Percentiles rank a stretch among this genome's conserved stretches.
Evolutionary conservation across 306 rosid species (phyloP).

Genomic region (Glycine tomentella): DNA sequence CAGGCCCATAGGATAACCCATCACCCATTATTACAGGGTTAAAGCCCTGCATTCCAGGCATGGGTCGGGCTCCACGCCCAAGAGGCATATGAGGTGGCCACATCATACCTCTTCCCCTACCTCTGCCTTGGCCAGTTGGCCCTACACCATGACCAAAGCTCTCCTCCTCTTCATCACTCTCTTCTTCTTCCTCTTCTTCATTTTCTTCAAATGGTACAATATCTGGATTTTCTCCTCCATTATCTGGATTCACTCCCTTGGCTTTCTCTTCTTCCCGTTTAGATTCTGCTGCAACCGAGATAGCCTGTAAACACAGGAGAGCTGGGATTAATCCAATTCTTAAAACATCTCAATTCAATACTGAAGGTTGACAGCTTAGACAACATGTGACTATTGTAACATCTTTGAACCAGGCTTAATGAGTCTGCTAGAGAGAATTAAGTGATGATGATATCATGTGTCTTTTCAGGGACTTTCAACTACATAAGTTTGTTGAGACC

Average conservation of each 20-base stretch:
- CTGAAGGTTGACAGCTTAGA: constrained; percentile 1
- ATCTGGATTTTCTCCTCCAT: constrained; percentile 91
- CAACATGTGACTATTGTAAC: neutral
- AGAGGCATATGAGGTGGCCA: constrained; percentile 98
- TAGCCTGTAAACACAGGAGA: constrained; percentile 64
- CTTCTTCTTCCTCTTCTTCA: constrained; percentile 99
- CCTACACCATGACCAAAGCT: constrained; percentile 69
- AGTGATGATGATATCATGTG: neutral
- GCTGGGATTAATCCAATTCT: constrained; percentile 34
- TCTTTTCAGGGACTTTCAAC: neutral
- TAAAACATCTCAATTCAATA: neutral
- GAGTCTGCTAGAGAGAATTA: neutral
- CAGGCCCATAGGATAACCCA: constrained; percentile 88
- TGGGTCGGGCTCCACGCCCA: constrained; percentile 90
- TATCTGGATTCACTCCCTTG: constrained; percentile 94
- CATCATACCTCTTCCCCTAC: constrained; percentile 95
- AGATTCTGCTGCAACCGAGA: constrained; percentile 87
- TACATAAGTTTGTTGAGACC: neutral
- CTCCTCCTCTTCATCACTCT: constrained; percentile 98
- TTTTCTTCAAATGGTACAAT: constrained; percentile 99
- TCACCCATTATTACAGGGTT: constrained; percentile 96
- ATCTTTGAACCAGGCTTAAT: too few relatives aligned
- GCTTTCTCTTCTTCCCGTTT: constrained; percentile 99
- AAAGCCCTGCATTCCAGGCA: constrained; percentile 91
- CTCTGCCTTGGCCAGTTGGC: constrained; percentile 81